Conservation (phyloP, 257 asterid species). For the Solanum sitiens region DNA sequence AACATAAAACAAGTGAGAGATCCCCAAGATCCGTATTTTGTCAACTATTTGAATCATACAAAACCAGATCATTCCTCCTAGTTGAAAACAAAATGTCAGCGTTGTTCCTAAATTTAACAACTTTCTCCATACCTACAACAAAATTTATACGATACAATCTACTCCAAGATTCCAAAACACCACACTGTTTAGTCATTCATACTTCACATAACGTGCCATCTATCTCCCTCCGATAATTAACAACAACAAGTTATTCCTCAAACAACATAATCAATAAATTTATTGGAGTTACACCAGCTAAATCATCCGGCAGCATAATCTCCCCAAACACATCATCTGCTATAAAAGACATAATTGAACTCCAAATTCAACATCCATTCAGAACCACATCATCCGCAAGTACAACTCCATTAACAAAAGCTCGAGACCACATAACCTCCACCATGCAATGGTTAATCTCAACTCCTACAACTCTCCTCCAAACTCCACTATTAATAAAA, state of each 20-base stretch:
- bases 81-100: no score
- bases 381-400: slow-evolving; percentile 24
- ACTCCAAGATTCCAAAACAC: neutral
- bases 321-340: neutral
- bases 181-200: neutral
- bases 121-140: no score
- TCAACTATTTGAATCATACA: no score
- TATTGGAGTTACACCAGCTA: neutral
- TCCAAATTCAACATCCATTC: neutral
- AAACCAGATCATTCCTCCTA: no score
- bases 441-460: slow-evolving; percentile 9
- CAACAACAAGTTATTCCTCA: neutral
- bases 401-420: slow-evolving; percentile 24
- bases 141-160: no score
- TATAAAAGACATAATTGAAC: slow-evolving; percentile 10
- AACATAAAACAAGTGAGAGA: neutral
- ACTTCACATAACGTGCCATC: neutral
- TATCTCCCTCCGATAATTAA: neutral
- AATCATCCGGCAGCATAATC: neutral
- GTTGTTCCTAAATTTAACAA: no score
- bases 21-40: no score
- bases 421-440: slow-evolving; percentile 26
- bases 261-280: no score
- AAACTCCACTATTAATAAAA: slow-evolving; percentile 16
- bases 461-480: slow-evolving; percentile 23